Base-by-base conservation (phyloP, 129 eudicot species). In the Arctium lappa region DNA sequence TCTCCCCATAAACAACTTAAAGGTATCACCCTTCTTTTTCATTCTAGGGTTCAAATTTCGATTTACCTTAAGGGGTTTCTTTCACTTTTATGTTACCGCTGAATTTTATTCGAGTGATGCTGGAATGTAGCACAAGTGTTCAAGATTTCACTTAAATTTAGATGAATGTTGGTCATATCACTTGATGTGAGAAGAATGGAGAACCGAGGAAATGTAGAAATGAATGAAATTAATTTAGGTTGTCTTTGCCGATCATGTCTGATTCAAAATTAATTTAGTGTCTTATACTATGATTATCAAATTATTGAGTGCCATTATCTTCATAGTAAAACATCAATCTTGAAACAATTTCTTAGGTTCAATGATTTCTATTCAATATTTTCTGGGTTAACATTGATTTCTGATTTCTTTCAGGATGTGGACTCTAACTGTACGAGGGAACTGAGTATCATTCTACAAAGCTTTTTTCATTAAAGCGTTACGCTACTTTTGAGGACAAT, bases 401-500 rank as follows among this genome's bases (percentile, higher is more conserved):
- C 27, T 22, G 27, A 22, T 22, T 22, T 22, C 27, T 22, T 75
- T 48, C 13, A 44, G 8, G 5, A 6, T n/a, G 31, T 50, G 13
- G 3, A 46, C 69, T 75, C 11, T 46, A 50, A 32, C 4, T 50
- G n/a, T 50, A 69, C 39, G 3, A 12, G 29, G 13, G 76, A 72
- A 13, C 76, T 0, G 18, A 69, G 6, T 30, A 38, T 22, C 56
- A 13, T n/a, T 73, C 77, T 22, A 27, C 29, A 32, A 32, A 22
- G 7, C 6, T 78, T 3, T 12, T 0, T 50, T 80, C 2, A 22
- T 36, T 48, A 8, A 6, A 80, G 33, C 10, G 16, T 63, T 32
- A 95, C 99, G 68, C 82, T 95, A 90, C 82, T 95, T 77, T 86
- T 95, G 99, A 89, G 92, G 80, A 94, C 99, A 36, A 90, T 95